Conservation (phyloP, 768 basidiomycete species). For the Sarcodon sp. region DNA sequence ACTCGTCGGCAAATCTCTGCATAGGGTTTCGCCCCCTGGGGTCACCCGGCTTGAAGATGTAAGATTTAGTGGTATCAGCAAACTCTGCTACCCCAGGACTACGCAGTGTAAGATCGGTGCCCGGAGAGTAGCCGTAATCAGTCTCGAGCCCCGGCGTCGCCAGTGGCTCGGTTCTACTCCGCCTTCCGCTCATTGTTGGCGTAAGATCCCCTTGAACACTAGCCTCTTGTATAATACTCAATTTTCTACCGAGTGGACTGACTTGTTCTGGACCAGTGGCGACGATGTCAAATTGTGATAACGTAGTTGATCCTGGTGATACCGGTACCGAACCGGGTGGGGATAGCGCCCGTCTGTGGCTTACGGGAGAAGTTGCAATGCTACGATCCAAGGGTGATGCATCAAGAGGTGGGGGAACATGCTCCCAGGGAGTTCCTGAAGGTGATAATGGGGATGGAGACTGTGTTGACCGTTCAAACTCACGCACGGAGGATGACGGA, state of each 20-base stretch:
- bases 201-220: not conserved
- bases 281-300: not conserved
- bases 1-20: slow-evolving; percentile 8
- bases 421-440: too few species aligned
- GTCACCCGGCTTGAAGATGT: not conserved
- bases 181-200: not conserved
- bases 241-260: not conserved
- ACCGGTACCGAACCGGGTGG: too few species aligned
- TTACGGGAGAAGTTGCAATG: too few species aligned
- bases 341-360: too few species aligned
- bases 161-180: not conserved
- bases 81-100: not conserved
- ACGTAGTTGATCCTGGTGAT: not conserved
- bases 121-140: not conserved
- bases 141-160: not conserved
- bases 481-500: too few species aligned
- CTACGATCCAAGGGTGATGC: too few species aligned
- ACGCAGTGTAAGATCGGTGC: not conserved
- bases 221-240: not conserved
- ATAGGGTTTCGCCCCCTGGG: not conserved
- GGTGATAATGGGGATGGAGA: too few species aligned
- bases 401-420: too few species aligned
- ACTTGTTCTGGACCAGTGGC: not conserved
- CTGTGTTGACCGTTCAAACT: too few species aligned
- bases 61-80: not conserved